Conservation (phyloP, 1,284 basidiomycete genomes). For the Quambalaria eucalypti region DNA sequence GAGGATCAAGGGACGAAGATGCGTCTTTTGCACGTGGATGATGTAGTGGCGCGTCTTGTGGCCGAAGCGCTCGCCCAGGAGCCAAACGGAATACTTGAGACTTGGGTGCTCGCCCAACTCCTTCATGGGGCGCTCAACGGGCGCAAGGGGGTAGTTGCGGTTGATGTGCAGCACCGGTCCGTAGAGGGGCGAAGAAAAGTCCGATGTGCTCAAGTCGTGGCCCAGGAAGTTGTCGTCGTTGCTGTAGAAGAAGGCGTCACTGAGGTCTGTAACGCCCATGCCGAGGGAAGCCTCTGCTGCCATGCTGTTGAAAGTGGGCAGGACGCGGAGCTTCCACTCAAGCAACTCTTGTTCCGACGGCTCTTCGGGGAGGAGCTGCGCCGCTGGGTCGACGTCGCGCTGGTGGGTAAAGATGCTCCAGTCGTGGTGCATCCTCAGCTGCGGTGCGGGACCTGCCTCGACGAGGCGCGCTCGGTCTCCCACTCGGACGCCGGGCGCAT, state of each 20-base stretch:
- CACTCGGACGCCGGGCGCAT: not conserved
- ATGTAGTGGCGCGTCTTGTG: conserved; percentile 15
- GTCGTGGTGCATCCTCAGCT: conserved; percentile 2
- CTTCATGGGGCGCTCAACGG: not conserved
- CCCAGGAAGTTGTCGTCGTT: conserved; percentile 35
- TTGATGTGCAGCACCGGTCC: conserved; percentile 26
- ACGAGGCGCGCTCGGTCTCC: not conserved
- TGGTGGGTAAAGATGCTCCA: not conserved
- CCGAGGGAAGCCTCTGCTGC: conserved; percentile 24
- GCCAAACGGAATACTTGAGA: not conserved
- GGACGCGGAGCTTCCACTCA: conserved; percentile 12
- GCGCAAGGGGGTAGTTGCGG: not conserved
- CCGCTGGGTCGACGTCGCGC: not conserved
- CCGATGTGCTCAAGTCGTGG: conserved; percentile 9
- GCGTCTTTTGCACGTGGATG: conserved; percentile 11
- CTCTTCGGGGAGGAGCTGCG: not conserved
- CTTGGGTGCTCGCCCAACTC: not conserved
- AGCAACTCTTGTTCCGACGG: not conserved
- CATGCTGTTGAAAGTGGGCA: conserved; percentile 37
- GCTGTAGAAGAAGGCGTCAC: conserved; percentile 18
- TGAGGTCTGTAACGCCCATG: conserved; percentile 8
- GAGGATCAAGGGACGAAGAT: not conserved
- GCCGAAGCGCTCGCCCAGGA: conserved; percentile 26
- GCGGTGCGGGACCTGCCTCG: not conserved
- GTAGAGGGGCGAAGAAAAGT: conserved; percentile 22